Conservation (phyloP, 164 flowering plant genomes). For the Buxus sempervirens region DNA sequence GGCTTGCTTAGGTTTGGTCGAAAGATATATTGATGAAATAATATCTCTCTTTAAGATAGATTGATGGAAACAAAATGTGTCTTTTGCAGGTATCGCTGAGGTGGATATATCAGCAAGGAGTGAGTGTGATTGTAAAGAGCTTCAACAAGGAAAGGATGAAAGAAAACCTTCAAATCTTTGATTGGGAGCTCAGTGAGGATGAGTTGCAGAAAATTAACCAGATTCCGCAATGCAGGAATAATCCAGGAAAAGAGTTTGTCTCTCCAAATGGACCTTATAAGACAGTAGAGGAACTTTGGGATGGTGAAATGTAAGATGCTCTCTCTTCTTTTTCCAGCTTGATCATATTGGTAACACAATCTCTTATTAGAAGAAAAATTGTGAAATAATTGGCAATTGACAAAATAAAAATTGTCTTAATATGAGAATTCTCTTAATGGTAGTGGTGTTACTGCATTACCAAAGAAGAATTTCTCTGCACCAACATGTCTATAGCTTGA, state of each 20-base stretch:
- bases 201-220: conserved; percentile 1
- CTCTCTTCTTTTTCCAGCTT: too few relatives aligned
- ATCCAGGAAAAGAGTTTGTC: neutral
- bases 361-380: too few relatives aligned
- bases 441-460: too few relatives aligned
- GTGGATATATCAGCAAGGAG: conserved; percentile 19
- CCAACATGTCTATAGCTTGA: too few relatives aligned
- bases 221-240: neutral
- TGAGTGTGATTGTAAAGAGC: conserved; percentile 9
- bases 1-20: too few relatives aligned
- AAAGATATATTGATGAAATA: too few relatives aligned
- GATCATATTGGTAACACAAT: too few relatives aligned
- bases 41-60: neutral
- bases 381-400: too few relatives aligned
- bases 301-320: neutral
- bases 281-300: conserved; percentile 16
- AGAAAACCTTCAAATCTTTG: conserved; percentile 10
- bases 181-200: conserved; percentile 7
- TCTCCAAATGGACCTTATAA: conserved; percentile 4
- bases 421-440: too few relatives aligned
- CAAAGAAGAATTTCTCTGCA: too few relatives aligned
- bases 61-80: neutral
- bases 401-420: too few relatives aligned
- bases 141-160: conserved; percentile 19
- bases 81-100: conserved; percentile 9